phyloP scores from a whole-genome alignment of 495 filamentous ascomycete genomes.

The Pseudevernia furfuracea region DNA sequence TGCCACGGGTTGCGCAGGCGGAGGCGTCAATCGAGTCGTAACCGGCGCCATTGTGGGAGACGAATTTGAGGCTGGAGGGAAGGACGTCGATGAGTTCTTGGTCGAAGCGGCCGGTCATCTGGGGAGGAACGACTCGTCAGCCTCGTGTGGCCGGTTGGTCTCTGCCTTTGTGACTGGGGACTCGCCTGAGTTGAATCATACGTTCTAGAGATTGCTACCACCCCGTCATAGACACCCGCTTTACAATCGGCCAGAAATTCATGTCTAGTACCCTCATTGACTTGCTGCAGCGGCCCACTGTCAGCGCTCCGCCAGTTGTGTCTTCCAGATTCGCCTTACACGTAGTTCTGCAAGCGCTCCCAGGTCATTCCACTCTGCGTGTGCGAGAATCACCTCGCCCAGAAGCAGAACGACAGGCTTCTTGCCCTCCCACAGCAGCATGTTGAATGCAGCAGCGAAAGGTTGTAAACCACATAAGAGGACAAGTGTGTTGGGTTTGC shows the following conservation, averaged over 20 bases:
- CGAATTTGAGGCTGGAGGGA: conserved; percentile 62
- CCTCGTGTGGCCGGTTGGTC: background rate
- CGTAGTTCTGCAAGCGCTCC: conserved; percentile 46
- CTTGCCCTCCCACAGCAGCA: conserved; percentile 11
- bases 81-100: conserved; percentile 50
- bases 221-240: conserved; percentile 48
- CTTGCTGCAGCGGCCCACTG: conserved; percentile 38
- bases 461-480: background rate
- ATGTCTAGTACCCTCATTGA: conserved; percentile 43
- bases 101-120: conserved; percentile 56
- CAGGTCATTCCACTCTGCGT: conserved; percentile 50
- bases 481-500: conserved; percentile 1
- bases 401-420: conserved; percentile 47
- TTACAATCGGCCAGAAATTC: conserved; percentile 48
- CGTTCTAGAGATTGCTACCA: conserved; percentile 51
- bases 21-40: conserved; percentile 75
- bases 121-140: conserved; percentile 1
- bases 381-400: conserved; percentile 47
- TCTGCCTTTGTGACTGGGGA: background rate
- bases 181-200: conserved; percentile 51
- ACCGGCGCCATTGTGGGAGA: conserved; percentile 81
- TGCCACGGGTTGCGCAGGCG: conserved; percentile 55
- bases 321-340: conserved; percentile 30
- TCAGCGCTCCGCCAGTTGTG: conserved; percentile 4
- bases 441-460: conserved; percentile 12